Base-by-base conservation (phyloP, 768 basidiomycete genomes). In the Boletus tylopilopsis region DNA sequence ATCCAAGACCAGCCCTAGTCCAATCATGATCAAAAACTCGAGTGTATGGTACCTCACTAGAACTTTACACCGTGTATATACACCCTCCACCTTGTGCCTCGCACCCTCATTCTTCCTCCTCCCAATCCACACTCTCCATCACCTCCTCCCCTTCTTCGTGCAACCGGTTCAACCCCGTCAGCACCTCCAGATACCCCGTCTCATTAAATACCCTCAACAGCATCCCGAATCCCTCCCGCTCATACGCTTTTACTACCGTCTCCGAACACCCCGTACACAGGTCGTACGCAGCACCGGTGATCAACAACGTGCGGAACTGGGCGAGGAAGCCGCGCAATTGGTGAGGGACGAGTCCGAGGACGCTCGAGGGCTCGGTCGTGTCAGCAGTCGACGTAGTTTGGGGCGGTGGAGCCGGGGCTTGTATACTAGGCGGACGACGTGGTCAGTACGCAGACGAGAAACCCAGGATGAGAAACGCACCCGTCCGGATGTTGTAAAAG, bases 191-290 rank as follows among this genome's bases (percentile, higher is more conserved):
- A 60, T 82, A 90, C 43, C 82, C 80, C 6, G 73, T 70, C 55
- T 96, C 91, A 56, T 93, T 90, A 66, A 92, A 94, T 5, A 87
- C 94, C 51, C 79, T 71, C 18, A 87, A 63, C 15, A 97, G 66
- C 83, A 94, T 85, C 15, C 74, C 74, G 58, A 92, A 92, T 0
- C 94, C 93, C 24, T 84, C 72, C n/a, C 69, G 71, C 56, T 87
- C 82, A 65, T 97, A 99, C 11, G 84, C 87, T n/a, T 78, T 69
- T 27, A 97, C 52, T 16, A 96, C 91, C 19, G 75, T 76, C 55
- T 88, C 82, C 46, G 87, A 89, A 63, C 96, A 99, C 0, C 91
- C 96, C 2, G 94, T 95, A 65, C 95, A 99, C 47, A 76, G 73
- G 46, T 85, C 79, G 63, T 88, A 99, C 2, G 93, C 90, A 2